These are phyloP conservation scores for Xylariaceae sp. DNA, from an alignment of 2,329 filamentous ascomycete genomes.

Conservation along the genomic window DNA sequence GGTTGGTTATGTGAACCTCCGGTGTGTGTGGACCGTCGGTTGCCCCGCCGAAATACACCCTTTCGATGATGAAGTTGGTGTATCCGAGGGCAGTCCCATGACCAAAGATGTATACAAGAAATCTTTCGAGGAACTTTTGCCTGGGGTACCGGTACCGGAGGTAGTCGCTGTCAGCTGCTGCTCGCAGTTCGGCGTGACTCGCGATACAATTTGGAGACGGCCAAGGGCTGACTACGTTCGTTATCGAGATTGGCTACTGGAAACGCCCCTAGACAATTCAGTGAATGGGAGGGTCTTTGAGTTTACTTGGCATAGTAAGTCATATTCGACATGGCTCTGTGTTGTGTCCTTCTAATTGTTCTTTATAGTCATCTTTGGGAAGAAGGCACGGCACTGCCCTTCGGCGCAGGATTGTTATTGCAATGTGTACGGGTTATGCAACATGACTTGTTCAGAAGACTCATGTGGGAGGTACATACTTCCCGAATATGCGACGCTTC, in stretches of 20 bases:
- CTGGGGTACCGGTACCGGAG: slow-evolving; percentile 47
- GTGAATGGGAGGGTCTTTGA: slow-evolving; percentile 64
- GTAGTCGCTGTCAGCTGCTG: slow-evolving; percentile 63
- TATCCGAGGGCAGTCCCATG: slow-evolving; percentile 43
- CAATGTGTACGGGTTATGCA: slow-evolving; percentile 65
- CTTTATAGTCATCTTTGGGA: slow-evolving; percentile 58
- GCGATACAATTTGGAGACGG: slow-evolving; percentile 51
- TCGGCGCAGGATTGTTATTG: slow-evolving; percentile 66
- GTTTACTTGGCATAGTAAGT: slow-evolving; percentile 67
- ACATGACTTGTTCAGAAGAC: slow-evolving; percentile 44
- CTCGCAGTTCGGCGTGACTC: slow-evolving; percentile 65
- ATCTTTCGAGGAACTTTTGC: slow-evolving; percentile 47
- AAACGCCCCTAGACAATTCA: slow-evolving; percentile 56
- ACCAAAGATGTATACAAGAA: slow-evolving; percentile 47
- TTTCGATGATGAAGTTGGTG: slow-evolving; percentile 39
- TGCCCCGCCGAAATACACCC: slow-evolving; percentile 54
- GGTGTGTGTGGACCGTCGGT: slow-evolving; percentile 61
- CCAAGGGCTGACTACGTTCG: slow-evolving; percentile 56
- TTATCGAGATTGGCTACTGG: slow-evolving; percentile 62
- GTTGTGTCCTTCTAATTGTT: slow-evolving; percentile 38
- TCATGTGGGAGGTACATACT: slow-evolving; percentile 62
- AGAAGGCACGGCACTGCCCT: slow-evolving; percentile 62
- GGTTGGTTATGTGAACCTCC: slow-evolving; percentile 62
- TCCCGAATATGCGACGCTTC: slow-evolving; percentile 60
- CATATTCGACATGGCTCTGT: slow-evolving; percentile 14